phyloP scores from a whole-genome alignment of 169 alveolate genomes.

The Eimeria falciformis region DNA sequence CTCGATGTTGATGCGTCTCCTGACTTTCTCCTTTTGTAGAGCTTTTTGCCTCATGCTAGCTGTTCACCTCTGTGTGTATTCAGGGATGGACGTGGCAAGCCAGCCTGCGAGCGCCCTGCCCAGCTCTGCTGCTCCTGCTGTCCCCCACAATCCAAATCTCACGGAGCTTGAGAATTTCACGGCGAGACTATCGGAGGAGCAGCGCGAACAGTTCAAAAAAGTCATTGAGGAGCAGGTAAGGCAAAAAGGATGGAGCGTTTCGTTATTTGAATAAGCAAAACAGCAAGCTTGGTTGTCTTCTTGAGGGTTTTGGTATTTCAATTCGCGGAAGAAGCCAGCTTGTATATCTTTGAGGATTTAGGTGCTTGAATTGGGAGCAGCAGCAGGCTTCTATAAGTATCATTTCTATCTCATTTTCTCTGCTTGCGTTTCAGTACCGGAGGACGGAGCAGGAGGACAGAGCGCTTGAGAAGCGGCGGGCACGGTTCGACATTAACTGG shows the following conservation, averaged over 20 bases:
- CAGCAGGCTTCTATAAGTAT: not conserved
- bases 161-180: slow-evolving; percentile 54
- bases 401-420: not conserved
- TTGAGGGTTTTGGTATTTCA: not conserved
- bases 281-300: no score
- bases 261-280: not conserved
- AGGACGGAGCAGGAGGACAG: slow-evolving; percentile 46
- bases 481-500: slow-evolving; percentile 66
- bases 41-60: not conserved
- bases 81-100: slow-evolving; percentile 3
- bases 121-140: not conserved
- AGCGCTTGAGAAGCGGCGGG: not conserved
- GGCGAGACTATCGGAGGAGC: slow-evolving; percentile 48
- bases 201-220: slow-evolving; percentile 42
- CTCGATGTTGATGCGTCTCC: not conserved
- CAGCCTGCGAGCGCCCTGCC: not conserved
- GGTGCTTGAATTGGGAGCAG: not conserved
- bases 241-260: not conserved
- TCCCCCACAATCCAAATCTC: slow-evolving; percentile 9
- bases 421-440: slow-evolving; percentile 48
- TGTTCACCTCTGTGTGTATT: not conserved
- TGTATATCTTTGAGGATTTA: not conserved
- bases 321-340: no score
- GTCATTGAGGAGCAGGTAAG: slow-evolving; percentile 50
- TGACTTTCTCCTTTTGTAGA: not conserved